Conservation (phyloP, 805 yeast genomes). For the Kazachstania taianensis region DNA sequence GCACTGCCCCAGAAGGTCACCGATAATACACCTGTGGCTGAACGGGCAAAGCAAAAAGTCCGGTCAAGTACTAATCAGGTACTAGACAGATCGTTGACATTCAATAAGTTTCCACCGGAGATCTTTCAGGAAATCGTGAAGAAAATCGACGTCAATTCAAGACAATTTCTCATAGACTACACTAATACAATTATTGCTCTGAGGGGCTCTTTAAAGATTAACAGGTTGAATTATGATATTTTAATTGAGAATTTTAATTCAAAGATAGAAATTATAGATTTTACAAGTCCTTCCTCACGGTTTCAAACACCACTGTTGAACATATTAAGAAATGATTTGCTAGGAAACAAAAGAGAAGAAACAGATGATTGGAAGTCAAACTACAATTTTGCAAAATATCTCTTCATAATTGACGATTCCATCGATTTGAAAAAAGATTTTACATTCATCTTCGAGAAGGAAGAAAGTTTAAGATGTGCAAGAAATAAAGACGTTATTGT, state of each 20-base stretch:
- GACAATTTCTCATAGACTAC: conserved; percentile 7
- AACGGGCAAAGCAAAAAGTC: too few species aligned
- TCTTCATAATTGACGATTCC: not conserved
- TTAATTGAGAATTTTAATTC: conserved; percentile 1
- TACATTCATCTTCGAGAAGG: too few species aligned
- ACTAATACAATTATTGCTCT: conserved; percentile 7
- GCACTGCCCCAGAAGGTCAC: too few species aligned
- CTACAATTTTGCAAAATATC: too few species aligned
- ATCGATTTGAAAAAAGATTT: not conserved
- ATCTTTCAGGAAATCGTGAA: conserved; percentile 8
- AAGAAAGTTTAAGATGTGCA: too few species aligned
- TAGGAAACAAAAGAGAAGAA: not conserved
- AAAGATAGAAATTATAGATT: not conserved
- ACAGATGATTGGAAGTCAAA: too few species aligned
- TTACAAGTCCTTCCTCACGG: not conserved
- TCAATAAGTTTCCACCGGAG: conserved; percentile 6
- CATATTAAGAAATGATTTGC: not conserved
- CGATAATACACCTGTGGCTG: too few species aligned
- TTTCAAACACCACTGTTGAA: not conserved
- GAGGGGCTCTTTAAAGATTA: not conserved
- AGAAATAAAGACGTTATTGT: not conserved
- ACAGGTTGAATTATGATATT: not conserved
- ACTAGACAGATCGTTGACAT: too few species aligned
- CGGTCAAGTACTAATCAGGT: too few species aligned
- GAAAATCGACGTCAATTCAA: conserved; percentile 5